A percentile compares a stretch with the other conserved stretches of the same genome.
Evolutionary conservation across 2,329 filamentous ascomycete genomes (phyloP).

Genomic region (Zarea fungicola): DNA sequence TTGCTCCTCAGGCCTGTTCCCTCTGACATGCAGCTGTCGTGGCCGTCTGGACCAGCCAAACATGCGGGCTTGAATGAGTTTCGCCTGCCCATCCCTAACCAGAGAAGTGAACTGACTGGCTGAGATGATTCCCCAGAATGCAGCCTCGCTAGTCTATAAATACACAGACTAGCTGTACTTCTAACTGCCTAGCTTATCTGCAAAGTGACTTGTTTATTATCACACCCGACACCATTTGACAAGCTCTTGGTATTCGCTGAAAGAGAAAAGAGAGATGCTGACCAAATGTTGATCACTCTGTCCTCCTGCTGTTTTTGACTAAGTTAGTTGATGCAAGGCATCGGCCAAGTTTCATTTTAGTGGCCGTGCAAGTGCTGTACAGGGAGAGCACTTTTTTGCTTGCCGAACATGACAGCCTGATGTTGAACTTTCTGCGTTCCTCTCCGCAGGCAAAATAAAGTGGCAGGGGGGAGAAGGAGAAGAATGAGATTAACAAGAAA

Average conservation of each 20-base stretch:
- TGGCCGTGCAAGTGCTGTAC: too few relatives aligned
- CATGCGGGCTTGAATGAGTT: background rate
- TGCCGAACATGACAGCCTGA: too few relatives aligned
- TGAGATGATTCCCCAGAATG: background rate
- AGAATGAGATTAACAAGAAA: too few relatives aligned
- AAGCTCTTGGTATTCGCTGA: background rate
- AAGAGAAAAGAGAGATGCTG: background rate
- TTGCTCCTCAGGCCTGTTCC: conserved; percentile 2
- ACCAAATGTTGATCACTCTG: background rate
- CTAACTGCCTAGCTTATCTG: conserved; percentile 7
- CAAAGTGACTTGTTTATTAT: background rate
- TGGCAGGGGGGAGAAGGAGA: too few relatives aligned
- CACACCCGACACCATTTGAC: background rate
- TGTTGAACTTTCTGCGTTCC: too few relatives aligned
- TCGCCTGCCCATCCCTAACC: background rate
- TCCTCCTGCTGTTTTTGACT: background rate
- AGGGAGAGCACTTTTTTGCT: too few relatives aligned
- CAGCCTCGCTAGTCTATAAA: conserved; percentile 2
- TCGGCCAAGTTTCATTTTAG: conserved; percentile 1
- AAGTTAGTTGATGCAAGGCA: conserved; percentile 4
- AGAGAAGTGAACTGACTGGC: background rate
- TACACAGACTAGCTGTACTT: background rate
- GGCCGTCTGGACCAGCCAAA: background rate
- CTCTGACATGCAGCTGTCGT: conserved; percentile 1
- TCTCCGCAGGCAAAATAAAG: too few relatives aligned